phyloP scores from a whole-genome alignment of 2,329 filamentous ascomycete genomes.

The Peltaster fructicola region DNA sequence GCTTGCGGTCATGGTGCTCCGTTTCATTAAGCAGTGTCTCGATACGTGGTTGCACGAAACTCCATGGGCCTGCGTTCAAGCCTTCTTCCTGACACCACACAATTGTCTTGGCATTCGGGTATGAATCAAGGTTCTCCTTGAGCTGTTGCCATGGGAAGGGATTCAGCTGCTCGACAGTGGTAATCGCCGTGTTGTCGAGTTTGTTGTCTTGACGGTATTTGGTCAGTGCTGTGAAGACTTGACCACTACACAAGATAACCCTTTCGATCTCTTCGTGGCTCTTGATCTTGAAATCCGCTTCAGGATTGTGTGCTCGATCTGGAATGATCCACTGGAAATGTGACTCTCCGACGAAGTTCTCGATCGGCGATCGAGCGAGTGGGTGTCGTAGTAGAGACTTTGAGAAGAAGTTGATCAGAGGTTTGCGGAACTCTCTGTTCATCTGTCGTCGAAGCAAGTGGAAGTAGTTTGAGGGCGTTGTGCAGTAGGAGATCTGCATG shows the following conservation, averaged over 20 bases:
- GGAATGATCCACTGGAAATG: conserved; percentile 96
- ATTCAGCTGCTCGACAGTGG: conserved; percentile 91
- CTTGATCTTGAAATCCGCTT: conserved; percentile 43
- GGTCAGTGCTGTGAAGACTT: conserved; percentile 77
- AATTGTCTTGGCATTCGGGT: conserved; percentile 93
- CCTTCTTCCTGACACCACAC: conserved; percentile 98
- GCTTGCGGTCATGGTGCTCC: conserved; percentile 77
- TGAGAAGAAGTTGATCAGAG: conserved; percentile 94
- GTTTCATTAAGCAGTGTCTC: conserved; percentile 93
- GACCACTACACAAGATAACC: conserved; percentile 83
- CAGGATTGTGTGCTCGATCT: conserved; percentile 65
- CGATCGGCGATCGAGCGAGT: conserved; percentile 70
- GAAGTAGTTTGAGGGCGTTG: conserved; percentile 90
- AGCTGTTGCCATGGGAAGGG: conserved; percentile 98
- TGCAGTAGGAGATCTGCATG: conserved; percentile 97
- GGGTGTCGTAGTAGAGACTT: conserved; percentile 93
- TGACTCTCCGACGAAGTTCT: conserved; percentile 78
- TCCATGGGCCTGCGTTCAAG: conserved; percentile 92
- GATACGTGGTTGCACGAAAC: conserved; percentile 89
- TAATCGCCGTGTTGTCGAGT: conserved; percentile 81
- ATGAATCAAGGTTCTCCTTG: conserved; percentile 88
- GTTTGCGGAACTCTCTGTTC: conserved; percentile 98
- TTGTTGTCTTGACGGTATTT: conserved; percentile 81
- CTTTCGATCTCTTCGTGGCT: conserved; percentile 76
- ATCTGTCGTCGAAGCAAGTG: conserved; percentile 93